Percentiles rank a stretch among this genome's conserved stretches.
Conservation (phyloP, 768 basidiomycete genomes). For the Naganishia vishniacii region DNA sequence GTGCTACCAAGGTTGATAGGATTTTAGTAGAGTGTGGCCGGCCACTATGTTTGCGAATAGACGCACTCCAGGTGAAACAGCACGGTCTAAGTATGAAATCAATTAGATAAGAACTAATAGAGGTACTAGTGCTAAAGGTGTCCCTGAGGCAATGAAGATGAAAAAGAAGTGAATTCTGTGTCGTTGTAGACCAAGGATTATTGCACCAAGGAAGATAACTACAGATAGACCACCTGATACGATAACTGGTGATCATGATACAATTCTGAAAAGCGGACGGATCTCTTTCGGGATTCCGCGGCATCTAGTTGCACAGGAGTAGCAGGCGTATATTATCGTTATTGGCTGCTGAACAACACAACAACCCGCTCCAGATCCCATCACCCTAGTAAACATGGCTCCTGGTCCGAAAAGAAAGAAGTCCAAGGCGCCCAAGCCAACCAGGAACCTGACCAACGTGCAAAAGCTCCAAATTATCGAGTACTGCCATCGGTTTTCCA, state of each 20-base stretch:
- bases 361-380: no score
- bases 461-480: no score
- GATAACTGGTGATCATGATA: slow-evolving; percentile 36
- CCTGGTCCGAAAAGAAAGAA: no score
- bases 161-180: slow-evolving; percentile 37
- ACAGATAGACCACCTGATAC: slow-evolving; percentile 36
- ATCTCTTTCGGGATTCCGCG: no score
- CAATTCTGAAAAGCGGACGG: no score
- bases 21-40: slow-evolving; percentile 38
- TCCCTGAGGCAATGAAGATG: slow-evolving; percentile 34
- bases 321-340: no score
- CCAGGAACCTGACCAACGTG: no score
- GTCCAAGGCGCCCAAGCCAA: no score
- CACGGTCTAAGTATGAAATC: slow-evolving; percentile 38
- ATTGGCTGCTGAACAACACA: no score
- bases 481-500: no score
- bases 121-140: slow-evolving; percentile 38
- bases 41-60: slow-evolving; percentile 37
- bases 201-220: slow-evolving; percentile 39
- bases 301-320: no score
- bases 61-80: slow-evolving; percentile 36
- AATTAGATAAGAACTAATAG: slow-evolving; percentile 40
- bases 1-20: slow-evolving; percentile 33
- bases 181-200: slow-evolving; percentile 35
- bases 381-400: no score